Percentiles rank a stretch among this genome's conserved stretches.
Conservation (phyloP, 1,284 basidiomycete genomes). For the Takashimella tepidaria region DNA sequence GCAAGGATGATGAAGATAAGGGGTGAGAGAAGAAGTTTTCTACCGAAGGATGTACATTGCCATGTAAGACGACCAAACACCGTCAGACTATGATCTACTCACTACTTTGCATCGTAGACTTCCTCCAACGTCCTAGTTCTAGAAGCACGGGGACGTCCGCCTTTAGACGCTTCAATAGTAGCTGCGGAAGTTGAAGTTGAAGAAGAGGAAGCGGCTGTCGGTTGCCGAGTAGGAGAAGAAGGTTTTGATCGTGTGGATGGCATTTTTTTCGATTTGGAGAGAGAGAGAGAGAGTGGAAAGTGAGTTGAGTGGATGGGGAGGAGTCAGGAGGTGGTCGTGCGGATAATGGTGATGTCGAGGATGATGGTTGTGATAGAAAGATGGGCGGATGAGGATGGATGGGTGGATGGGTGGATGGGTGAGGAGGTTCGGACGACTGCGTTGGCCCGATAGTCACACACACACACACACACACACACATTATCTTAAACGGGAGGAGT, state of each 20-base stretch:
- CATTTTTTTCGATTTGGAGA: background rate
- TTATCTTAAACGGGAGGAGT: background rate
- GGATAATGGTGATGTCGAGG: background rate
- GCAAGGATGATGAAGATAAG: too few species aligned
- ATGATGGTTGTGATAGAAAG: background rate
- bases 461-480: too few species aligned
- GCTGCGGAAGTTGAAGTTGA: background rate
- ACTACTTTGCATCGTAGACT: constrained; percentile 48
- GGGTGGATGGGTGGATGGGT: background rate
- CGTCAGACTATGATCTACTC: too few species aligned
- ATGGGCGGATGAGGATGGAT: background rate
- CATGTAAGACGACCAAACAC: too few species aligned
- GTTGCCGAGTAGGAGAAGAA: background rate
- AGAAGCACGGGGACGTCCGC: background rate
- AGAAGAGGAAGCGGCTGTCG: background rate
- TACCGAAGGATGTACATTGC: too few species aligned
- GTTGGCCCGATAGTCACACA: background rate
- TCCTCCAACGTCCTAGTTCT: constrained; percentile 21
- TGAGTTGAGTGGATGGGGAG: background rate
- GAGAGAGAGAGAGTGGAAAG: background rate
- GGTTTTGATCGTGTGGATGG: background rate
- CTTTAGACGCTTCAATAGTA: too few species aligned
- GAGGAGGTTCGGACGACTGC: background rate
- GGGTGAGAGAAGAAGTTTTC: too few species aligned
- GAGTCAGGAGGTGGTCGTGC: background rate